These are phyloP conservation scores for Zasmidium angulare DNA, from an alignment of 2,329 filamentous ascomycete genomes.

Conservation along the genomic window DNA sequence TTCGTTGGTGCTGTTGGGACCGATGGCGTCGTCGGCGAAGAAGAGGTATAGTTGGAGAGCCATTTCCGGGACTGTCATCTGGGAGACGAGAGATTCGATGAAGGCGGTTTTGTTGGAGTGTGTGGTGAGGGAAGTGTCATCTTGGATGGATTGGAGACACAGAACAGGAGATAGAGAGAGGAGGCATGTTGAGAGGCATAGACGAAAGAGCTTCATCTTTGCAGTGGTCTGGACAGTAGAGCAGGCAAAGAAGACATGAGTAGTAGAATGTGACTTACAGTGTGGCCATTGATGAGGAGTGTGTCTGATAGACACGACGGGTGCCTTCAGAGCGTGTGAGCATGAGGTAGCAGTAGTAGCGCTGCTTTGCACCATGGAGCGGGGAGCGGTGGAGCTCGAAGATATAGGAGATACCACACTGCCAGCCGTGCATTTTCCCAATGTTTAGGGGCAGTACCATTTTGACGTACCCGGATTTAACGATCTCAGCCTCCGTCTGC, in stretches of 20 bases:
- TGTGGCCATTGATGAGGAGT: not conserved
- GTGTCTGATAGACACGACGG: not conserved
- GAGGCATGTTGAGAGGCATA: not conserved
- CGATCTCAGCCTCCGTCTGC: no score
- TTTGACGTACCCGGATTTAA: no score
- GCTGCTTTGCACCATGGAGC: not conserved
- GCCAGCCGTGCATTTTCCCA: no score
- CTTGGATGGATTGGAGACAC: not conserved
- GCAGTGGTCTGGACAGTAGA: not conserved
- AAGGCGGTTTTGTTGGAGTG: constrained; percentile 8
- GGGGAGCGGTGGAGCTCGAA: not conserved
- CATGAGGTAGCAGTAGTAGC: not conserved
- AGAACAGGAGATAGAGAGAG: not conserved
- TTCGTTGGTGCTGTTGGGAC: constrained; percentile 13
- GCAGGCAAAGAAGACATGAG: not conserved
- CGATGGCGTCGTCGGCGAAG: constrained; percentile 21
- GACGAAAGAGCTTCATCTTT: not conserved
- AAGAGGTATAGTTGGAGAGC: constrained; percentile 20
- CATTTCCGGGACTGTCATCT: constrained; percentile 23
- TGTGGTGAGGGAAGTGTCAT: not conserved
- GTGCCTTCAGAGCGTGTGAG: not conserved
- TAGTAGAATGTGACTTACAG: not conserved
- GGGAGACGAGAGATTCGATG: constrained; percentile 15
- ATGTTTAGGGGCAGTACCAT: no score
- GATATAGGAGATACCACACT: no score